Evolutionary conservation across 805 yeast genomes (phyloP), one percentile per base, ranked within the genome.

Genomic region (Sungouiozyma intestinalis): DNA sequence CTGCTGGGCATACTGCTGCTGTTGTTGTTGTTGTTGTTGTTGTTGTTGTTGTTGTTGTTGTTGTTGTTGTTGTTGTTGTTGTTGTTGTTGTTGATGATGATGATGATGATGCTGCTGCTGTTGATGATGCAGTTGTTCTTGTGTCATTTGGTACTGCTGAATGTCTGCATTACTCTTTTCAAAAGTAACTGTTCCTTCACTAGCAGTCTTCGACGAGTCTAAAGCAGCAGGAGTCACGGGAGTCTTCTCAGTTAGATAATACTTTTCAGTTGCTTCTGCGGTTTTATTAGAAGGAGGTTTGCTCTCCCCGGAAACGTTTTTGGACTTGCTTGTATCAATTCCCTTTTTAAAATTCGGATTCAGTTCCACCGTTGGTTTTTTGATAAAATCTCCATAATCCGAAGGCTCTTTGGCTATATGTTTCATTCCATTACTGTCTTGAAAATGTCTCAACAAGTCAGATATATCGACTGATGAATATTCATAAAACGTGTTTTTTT

Each of bases 401-500:
- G 67, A 69, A 0, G 88, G 88, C 2, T 37, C 38, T 21, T 38
- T 41, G 15, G 37, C 32, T 3, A 44, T 24, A 42, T 44, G 49
- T 38, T 44, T 46, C 21, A 46, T 20, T 13, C 33, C 40, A 7
- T 33, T 29, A 31, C 43, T 44, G 20, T 42, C 67, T 55, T 50
- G 48, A 54, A 70, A 74, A 35, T 61, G 58, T 9, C 61, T 57
- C 13, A 77, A 50, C 36, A 81, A 62, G 9, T 72, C 71, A 9
- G 68, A 63, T 2, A 86, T 72, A 46, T 79, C 77, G 15, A 79
- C 79, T 3, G 94, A 79, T 7, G 87, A 74, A 57, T 79, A 90
- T 65, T 90, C 95, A 58, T 84, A 87, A 18, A 87, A 74, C 54
- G 82, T 83, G 54, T 85, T 79, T 60, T 80, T 87, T 53, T 77